Conservation (phyloP, 345 rosid species). For the Salix koriyanagi region DNA sequence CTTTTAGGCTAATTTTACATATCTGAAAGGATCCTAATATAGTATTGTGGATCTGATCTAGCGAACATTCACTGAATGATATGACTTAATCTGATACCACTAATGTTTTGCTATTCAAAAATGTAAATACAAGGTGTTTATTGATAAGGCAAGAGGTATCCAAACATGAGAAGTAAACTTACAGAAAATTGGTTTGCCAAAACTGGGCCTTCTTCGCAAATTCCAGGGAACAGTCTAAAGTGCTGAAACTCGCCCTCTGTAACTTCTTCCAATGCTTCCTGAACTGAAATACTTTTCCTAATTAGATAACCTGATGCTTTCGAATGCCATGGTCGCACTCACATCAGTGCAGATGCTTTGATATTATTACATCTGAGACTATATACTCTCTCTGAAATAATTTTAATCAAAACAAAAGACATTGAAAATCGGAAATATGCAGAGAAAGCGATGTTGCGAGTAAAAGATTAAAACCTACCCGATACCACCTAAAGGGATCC, state of each 20-base stretch:
- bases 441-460: too few relatives aligned
- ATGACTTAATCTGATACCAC: too few relatives aligned
- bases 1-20: too few relatives aligned
- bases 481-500: conserved; percentile 69
- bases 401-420: too few relatives aligned
- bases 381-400: too few relatives aligned
- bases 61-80: too few relatives aligned
- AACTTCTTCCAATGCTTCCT: conserved; percentile 79
- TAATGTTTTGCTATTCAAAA: too few relatives aligned
- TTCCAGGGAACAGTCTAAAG: conserved; percentile 46
- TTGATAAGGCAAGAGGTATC: neutral
- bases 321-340: neutral
- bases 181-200: conserved; percentile 71
- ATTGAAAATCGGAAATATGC: too few relatives aligned
- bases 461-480: conserved; percentile 43
- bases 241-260: conserved; percentile 58
- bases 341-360: too few relatives aligned
- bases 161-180: conserved; percentile 9
- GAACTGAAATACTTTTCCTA: conserved; percentile 32
- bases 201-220: conserved; percentile 47
- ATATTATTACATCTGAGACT: too few relatives aligned
- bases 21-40: too few relatives aligned
- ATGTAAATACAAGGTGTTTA: neutral
- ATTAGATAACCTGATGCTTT: neutral
- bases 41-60: too few relatives aligned